Percentiles rank a stretch among this genome's conserved stretches.
phyloP scores from a whole-genome alignment of 2,329 filamentous ascomycete genomes.

The Diaporthe sp. region DNA sequence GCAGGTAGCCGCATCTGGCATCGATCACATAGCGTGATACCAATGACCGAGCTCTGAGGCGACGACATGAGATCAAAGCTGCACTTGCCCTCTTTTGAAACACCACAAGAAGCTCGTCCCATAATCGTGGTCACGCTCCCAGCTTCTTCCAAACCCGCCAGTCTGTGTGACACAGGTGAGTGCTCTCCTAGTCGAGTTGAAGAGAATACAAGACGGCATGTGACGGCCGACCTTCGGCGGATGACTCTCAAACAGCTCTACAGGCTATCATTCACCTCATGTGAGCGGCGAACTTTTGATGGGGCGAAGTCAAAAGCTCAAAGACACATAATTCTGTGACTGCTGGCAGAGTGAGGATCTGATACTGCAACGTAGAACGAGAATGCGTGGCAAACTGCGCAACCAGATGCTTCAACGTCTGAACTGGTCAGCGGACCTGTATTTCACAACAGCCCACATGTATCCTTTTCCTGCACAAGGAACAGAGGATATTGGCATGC shows the following conservation, averaged over 20 bases:
- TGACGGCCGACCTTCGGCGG: not conserved
- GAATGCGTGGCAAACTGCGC: no score
- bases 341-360: no score
- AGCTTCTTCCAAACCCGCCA: not conserved
- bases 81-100: not conserved
- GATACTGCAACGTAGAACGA: not conserved
- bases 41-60: not conserved
- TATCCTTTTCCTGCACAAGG: not conserved
- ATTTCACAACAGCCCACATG: not conserved
- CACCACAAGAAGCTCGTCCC: not conserved
- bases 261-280: not conserved
- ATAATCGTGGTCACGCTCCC: not conserved
- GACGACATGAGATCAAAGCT: not conserved
- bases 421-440: not conserved
- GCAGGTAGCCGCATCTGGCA: no score
- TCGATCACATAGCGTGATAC: not conserved
- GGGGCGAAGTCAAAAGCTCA: not conserved
- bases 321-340: no score
- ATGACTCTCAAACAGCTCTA: not conserved
- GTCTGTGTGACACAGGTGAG: not conserved
- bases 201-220: not conserved
- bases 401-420: not conserved
- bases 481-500: not conserved
- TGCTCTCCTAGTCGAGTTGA: not conserved
- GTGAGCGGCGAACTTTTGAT: not conserved